Percentiles rank a stretch among this genome's conserved stretches.
These are phyloP conservation scores for Aspergillus felis DNA, from an alignment of 2,329 filamentous ascomycete species.

Conservation along the genomic window DNA sequence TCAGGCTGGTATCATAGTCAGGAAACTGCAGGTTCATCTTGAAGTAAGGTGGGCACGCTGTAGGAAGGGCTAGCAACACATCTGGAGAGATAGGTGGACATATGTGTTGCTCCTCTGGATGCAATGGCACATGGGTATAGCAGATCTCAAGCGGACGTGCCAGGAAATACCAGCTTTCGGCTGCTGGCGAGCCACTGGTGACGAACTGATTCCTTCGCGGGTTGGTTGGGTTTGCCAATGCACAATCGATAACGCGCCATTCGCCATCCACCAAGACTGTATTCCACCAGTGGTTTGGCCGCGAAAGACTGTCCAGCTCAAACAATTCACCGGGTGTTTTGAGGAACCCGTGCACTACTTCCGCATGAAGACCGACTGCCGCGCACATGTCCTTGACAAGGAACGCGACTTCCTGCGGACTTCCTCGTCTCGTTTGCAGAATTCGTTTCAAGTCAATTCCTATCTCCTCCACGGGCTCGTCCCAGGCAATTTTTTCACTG, in stretches of 20 bases:
- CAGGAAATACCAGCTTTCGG: slow-evolving; percentile 94
- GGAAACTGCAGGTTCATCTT: slow-evolving; percentile 73
- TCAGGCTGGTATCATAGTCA: slow-evolving; percentile 85
- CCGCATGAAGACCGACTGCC: slow-evolving; percentile 81
- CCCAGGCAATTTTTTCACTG: slow-evolving; percentile 90
- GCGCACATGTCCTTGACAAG: slow-evolving; percentile 91
- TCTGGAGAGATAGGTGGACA: slow-evolving; percentile 84
- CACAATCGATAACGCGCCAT: slow-evolving; percentile 96
- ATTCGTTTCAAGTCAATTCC: slow-evolving; percentile 74
- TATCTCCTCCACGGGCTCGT: slow-evolving; percentile 85
- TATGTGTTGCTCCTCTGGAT: slow-evolving; percentile 86
- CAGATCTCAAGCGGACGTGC: slow-evolving; percentile 81
- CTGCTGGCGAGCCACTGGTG: slow-evolving; percentile 61
- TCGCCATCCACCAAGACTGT: slow-evolving; percentile 87
- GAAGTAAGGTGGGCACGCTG: slow-evolving; percentile 84
- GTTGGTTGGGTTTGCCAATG: slow-evolving; percentile 84
- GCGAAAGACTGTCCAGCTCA: slow-evolving; percentile 77
- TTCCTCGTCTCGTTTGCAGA: slow-evolving; percentile 77
- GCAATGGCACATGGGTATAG: slow-evolving; percentile 90
- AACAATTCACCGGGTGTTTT: slow-evolving; percentile 82
- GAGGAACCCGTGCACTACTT: slow-evolving; percentile 83
- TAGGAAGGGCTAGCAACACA: slow-evolving; percentile 78
- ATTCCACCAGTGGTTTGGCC: slow-evolving; percentile 97
- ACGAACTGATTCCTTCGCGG: slow-evolving; percentile 76
- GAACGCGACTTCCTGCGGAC: slow-evolving; percentile 81